Evolutionary conservation across 2,329 filamentous ascomycete genomes (phyloP), one percentile per base, ranked within the genome.

Genomic region (Exophiala alcalophila): DNA sequence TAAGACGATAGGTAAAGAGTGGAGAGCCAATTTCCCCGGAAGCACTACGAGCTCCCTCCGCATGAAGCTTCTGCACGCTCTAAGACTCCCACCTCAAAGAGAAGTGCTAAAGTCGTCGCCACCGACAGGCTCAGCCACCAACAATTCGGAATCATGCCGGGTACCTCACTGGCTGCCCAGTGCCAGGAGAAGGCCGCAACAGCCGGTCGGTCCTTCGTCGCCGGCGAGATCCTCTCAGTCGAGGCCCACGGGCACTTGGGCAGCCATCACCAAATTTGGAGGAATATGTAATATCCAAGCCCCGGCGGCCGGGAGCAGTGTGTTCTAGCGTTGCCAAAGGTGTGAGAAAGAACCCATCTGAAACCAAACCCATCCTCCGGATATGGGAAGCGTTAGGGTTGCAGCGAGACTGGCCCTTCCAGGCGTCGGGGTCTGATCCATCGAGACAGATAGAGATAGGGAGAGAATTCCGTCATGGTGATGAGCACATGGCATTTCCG

Each of bases 1-100:
- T 50, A 44, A 47, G 42, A 15, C 44, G 49, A 50, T 49, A 47
- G 23, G n/a, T n/a, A n/a, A 34, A 33, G 29, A 46, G 44, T 46
- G 45, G 47, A 47, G 30, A 39, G 36, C 20, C 52, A 55, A 55
- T 55, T 47, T 55, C 49, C 47, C 47, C 50, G 50, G 47, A 51
- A 55, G 52, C 52, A 46, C 52, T 49, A 54, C 31, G 20, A 30
- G 15, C 25, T 43, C 35, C 47, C 49, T 52, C 49, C 49, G 45
- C 49, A 48, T 30, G 26, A 45, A 40, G 40, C 43, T 24, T 40
- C 28, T 32, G 30, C n/a, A n/a, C n/a, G n/a, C n/a, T n/a, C n/a
- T n/a, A n/a, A n/a, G n/a, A n/a, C n/a, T 31, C 26, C 19, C n/a
- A 31, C 14, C 27, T 28, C 15, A 25, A 40, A 40, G 9, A 31